Evolutionary conservation across 1,284 basidiomycete species (phyloP), one percentile per base, ranked within the genome.

Genomic region (Puccinia polysora): DNA sequence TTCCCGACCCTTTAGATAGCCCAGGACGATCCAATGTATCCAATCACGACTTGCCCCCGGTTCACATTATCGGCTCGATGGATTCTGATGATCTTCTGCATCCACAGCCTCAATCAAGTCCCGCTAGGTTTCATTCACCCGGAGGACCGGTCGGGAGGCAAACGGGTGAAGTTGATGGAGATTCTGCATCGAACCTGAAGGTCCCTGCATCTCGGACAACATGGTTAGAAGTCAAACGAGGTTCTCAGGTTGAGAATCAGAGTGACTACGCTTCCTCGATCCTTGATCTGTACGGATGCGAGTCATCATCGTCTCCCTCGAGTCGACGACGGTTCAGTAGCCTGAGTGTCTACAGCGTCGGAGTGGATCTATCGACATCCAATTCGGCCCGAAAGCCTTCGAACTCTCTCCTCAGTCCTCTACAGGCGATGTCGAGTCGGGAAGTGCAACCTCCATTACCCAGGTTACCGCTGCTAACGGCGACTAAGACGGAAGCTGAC

Each of bases 241-340:
- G 18, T 8, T 18, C 8, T 34, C 20, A 50, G 5, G 32, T 25
- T 34, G 40, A 49, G 7, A 34, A 23, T 3, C 50, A 47, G 1
- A 60, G 56, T 34, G 67, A 70, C 49, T 70, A 60, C n/a, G 67
- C 67, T 15, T 43, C 56, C 12, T 70, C 67, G 12, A 70, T 70
- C 4, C 47, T 70, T 1, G 67, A 70, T 59, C 38, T 70, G 6
- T 70, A 70, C 30, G 67, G 34, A 2, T 2, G 36, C 34, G 55
- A 49, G 6, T 30, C 52, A 8, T 25, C 28, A n/a, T 50, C 56
- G 12, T 15, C 52, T 2, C 4, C 14, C 10, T 32, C 65, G 15
- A 23, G 30, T 47, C 8, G 40, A 1, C 12, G 20, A 15, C 23
- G 14, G 53, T 15, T 30, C 18, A 68, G 55, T 30, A 47, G 38